These are phyloP conservation scores for Platanthera zijinensis DNA, from an alignment of 106 monocot genomes.

Conservation along the genomic window DNA sequence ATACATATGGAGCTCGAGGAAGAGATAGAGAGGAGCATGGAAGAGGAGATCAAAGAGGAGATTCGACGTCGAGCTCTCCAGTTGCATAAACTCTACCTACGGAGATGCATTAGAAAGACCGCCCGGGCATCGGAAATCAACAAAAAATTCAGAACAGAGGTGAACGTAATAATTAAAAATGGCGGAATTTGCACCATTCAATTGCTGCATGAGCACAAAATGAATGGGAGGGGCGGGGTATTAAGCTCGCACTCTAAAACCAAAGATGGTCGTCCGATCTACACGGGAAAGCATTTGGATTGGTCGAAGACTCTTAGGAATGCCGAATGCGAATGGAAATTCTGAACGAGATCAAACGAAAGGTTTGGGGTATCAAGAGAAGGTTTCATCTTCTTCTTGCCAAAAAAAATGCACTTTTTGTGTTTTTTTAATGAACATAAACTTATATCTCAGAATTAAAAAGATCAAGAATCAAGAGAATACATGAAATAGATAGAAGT, in stretches of 20 bases:
- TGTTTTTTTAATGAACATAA: background rate
- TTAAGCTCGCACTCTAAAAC: background rate
- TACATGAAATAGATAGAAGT: background rate
- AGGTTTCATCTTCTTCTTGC: background rate
- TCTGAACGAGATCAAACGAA: background rate
- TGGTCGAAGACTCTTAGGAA: background rate
- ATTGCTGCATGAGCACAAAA: background rate
- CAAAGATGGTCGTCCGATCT: background rate
- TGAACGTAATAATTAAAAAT: background rate
- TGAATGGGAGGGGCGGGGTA: background rate
- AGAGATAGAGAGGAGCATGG: constrained; percentile 27
- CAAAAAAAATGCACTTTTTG: background rate
- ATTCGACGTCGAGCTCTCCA: constrained; percentile 16
- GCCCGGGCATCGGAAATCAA: background rate
- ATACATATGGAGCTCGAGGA: constrained; percentile 26
- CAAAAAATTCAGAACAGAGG: background rate
- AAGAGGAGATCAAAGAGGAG: constrained; percentile 40
- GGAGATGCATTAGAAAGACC: constrained; percentile 2
- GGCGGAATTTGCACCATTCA: background rate
- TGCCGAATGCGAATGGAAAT: background rate
- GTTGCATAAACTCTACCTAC: constrained; percentile 21
- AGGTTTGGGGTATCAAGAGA: background rate
- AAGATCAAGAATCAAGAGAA: background rate
- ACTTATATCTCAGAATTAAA: background rate
- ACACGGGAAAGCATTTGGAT: background rate